Evolutionary conservation across 73 alveolate genomes (phyloP), one percentile per base, ranked within the genome.

Genomic region (Paramecium primaurelia): DNA sequence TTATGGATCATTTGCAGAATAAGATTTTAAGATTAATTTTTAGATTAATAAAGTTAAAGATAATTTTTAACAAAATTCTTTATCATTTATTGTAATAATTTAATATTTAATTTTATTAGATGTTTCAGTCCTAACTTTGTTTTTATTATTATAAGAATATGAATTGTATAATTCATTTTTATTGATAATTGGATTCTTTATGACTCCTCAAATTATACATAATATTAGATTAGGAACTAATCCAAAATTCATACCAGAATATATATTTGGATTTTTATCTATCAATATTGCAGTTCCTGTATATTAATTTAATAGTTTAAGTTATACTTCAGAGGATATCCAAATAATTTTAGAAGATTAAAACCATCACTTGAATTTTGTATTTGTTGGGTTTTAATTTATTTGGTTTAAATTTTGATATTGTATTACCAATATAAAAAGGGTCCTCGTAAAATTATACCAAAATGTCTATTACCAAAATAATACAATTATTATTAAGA

Each of bases 301-400:
- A 64, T 25, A 7, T 14, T 25, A 28, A 32, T 32, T 32, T 64
- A 28, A 64, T 64, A 64, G 28, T 64, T 64, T 54, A 54, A 64
- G 84, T 26, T 80, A 42, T 80, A 80, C 58, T 80, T 80, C 30
- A 80, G 91, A 80, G 91, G 77, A 45, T 20, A 45, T 26, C 91
- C 91, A 10, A 80, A 47, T 49, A 80, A 80, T 44, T 80, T 80
- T 80, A 80, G 91, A 80, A 47, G 42, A 49, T 49, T 80, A 45
- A 47, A 49, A 22, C 91, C 91, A 20, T 80, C 91, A 10, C 4
- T n/a, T 6, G 75, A 25, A 47, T 80, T 80, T 80, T 80, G 77
- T 49, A 12, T 80, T 11, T 45, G 36, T 10, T 80, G 77, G 91
- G 16, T 80, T 11, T 26, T 80, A 6, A 18, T 80, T 1, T 80